Evolutionary conservation across 805 yeast species (phyloP).

Genomic region (Metschnikowia bowlesiae): DNA sequence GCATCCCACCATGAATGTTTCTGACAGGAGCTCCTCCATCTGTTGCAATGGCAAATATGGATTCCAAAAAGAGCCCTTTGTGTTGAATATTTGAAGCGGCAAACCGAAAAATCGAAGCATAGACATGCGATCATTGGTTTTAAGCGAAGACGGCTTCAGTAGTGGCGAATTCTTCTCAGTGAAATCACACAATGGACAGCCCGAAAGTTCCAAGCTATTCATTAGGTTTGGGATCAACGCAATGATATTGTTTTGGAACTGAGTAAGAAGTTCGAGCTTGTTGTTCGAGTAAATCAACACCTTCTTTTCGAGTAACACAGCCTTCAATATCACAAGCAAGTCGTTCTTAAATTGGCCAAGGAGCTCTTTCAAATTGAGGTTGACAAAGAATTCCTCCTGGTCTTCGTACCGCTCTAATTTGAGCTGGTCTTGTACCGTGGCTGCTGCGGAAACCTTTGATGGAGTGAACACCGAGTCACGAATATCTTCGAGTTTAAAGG

Average conservation of each 20-base stretch:
- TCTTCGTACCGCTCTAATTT: conserved; percentile 20
- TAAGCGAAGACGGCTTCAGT: conserved; percentile 60
- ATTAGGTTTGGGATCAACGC: conserved; percentile 80
- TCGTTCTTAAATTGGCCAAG: conserved; percentile 55
- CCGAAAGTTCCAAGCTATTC: conserved; percentile 67
- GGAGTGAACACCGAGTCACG: conserved; percentile 10
- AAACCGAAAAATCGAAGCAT: conserved; percentile 77
- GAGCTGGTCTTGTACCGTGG: conserved; percentile 10
- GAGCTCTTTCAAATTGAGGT: conserved; percentile 65
- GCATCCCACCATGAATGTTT: conserved; percentile 75
- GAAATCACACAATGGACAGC: conserved; percentile 66
- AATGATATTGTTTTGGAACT: conserved; percentile 76
- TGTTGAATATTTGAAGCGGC: conserved; percentile 80
- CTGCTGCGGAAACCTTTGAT: not conserved
- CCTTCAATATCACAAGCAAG: conserved; percentile 66
- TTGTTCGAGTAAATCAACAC: conserved; percentile 70
- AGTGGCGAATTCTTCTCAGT: conserved; percentile 45
- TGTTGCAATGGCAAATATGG: conserved; percentile 96
- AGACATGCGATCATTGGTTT: conserved; percentile 73
- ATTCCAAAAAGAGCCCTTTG: conserved; percentile 77
- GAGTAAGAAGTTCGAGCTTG: conserved; percentile 75
- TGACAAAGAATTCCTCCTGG: conserved; percentile 48
- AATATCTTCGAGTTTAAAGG: conserved; percentile 22
- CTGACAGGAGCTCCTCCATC: conserved; percentile 65
- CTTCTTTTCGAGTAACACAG: conserved; percentile 68